Evolutionary conservation across 352 stramenopile genomes (phyloP).

Genomic region (Globisporangium uncinulatum): DNA sequence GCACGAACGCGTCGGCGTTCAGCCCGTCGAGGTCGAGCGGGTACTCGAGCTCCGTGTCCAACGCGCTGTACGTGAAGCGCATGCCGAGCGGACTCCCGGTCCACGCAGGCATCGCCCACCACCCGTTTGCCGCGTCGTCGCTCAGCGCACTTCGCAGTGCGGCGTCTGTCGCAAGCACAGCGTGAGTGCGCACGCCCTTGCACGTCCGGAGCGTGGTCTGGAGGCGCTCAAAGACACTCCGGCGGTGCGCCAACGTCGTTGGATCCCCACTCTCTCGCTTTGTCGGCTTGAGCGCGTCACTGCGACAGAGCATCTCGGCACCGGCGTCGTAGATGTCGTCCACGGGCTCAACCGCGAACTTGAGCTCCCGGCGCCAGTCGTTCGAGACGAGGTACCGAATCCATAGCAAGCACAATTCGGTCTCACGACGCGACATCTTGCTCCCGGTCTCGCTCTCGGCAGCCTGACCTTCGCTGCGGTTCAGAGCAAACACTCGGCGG

Average conservation of each 20-base stretch:
- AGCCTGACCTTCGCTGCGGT: background rate
- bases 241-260: background rate
- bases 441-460: slow-evolving; percentile 5
- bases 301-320: slow-evolving; percentile 43
- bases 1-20: slow-evolving; percentile 20
- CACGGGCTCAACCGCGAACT: slow-evolving; percentile 49
- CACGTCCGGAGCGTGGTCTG: slow-evolving; percentile 29
- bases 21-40: slow-evolving; percentile 41
- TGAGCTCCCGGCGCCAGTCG: slow-evolving; percentile 57
- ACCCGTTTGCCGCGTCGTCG: slow-evolving; percentile 23
- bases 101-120: slow-evolving; percentile 36
- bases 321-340: slow-evolving; percentile 58
- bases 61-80: slow-evolving; percentile 23
- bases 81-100: slow-evolving; percentile 39
- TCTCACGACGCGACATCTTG: too few species aligned
- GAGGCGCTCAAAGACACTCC: slow-evolving; percentile 26
- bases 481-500: slow-evolving; percentile 33
- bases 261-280: too few species aligned
- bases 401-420: slow-evolving; percentile 42
- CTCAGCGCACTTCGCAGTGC: slow-evolving; percentile 11
- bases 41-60: slow-evolving; percentile 23
- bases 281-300: slow-evolving; percentile 19
- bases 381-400: slow-evolving; percentile 61
- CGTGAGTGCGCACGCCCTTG: slow-evolving; percentile 50
- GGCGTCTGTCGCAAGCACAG: slow-evolving; percentile 19